Base-by-base conservation (phyloP, 306 rosid genomes). In the Gastrolobium bilobum region DNA sequence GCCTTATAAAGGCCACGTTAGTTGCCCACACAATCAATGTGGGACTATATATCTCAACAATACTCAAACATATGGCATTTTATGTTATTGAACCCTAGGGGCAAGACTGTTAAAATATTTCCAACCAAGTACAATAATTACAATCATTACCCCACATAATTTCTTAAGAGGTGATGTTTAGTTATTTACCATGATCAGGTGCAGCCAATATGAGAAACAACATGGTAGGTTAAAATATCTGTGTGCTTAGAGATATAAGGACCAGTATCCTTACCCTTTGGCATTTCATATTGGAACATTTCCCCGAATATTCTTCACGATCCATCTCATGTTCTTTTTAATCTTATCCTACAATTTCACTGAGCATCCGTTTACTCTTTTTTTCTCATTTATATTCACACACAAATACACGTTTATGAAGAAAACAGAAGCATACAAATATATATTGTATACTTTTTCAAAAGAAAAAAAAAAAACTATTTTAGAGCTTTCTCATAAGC, bases 221-320 rank as follows among this genome's bases (percentile, higher is more conserved):
- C n/a, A 73, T 57, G 54, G 52, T 42, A 63, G 33, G 39, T 62
- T 82, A 48, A 60, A 43, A 31, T 26, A 58, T 40, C 9, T 65
- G 42, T 14, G 31, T 37, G 79, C 78, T 53, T 14, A 29, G 37
- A 73, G 52, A 14, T 69, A 50, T 51, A 52, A 68, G 7, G 33
- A 31, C 57, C 42, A 60, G 58, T 73, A 74, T 46, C 42, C 89
- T 82, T 83, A 95, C 99, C 86, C 91, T 83, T 64, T 88, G 97
- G 79, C 86, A 84, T 83, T 93, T 91, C 91, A 68, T 66, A 78
- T 83, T 84, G 86, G 91, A 84, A 82, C 88, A 87, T 84, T 85
- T 96, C 84, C 64, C 86, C 54, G 75, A 66, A 83, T 85, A 80
- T 39, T 78, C 87, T 61, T 89, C 88, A 50, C 58, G 78, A 63